Percentiles rank a stretch among this genome's conserved stretches.
These are phyloP conservation scores for Sclerotinia glacialis DNA, from an alignment of 2,329 filamentous ascomycete genomes.

Conservation along the genomic window DNA sequence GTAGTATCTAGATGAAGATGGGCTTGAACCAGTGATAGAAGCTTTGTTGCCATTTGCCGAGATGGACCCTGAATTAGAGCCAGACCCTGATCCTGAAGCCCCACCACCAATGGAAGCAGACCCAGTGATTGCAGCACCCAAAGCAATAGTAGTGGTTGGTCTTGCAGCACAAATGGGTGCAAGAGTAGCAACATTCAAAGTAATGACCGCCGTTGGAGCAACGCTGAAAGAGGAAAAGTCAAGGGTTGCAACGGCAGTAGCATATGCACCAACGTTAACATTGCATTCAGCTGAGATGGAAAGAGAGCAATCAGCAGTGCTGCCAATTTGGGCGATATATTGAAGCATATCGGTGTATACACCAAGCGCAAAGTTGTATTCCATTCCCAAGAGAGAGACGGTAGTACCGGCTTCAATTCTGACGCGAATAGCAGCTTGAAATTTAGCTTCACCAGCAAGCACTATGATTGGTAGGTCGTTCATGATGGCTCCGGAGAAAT, in stretches of 20 bases:
- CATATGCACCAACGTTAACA: conserved; percentile 31
- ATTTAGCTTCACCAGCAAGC: conserved; percentile 28
- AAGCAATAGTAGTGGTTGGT: not conserved
- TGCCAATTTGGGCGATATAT: conserved; percentile 27
- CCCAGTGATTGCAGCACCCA: not conserved
- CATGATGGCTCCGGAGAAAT: conserved; percentile 26
- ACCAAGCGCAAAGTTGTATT: conserved; percentile 30
- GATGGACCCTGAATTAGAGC: not conserved
- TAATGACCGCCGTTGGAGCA: conserved; percentile 25
- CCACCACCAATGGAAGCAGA: not conserved
- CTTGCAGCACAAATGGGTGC: not conserved
- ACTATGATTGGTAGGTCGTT: conserved; percentile 29
- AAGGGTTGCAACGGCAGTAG: conserved; percentile 27
- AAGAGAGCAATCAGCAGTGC: conserved; percentile 24
- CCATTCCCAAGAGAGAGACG: conserved; percentile 27
- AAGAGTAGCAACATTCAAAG: conserved; percentile 23
- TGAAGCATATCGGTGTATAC: conserved; percentile 31
- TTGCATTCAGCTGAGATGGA: conserved; percentile 26
- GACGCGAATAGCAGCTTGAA: conserved; percentile 31
- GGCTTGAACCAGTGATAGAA: not conserved
- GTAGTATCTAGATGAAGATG: not conserved
- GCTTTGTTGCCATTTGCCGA: too few relatives aligned
- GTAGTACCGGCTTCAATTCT: conserved; percentile 31
- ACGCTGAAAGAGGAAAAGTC: conserved; percentile 28
- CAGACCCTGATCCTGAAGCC: not conserved